Evolutionary conservation across 2,329 filamentous ascomycete genomes (phyloP).

Genomic region (Colletotrichum sp.): DNA sequence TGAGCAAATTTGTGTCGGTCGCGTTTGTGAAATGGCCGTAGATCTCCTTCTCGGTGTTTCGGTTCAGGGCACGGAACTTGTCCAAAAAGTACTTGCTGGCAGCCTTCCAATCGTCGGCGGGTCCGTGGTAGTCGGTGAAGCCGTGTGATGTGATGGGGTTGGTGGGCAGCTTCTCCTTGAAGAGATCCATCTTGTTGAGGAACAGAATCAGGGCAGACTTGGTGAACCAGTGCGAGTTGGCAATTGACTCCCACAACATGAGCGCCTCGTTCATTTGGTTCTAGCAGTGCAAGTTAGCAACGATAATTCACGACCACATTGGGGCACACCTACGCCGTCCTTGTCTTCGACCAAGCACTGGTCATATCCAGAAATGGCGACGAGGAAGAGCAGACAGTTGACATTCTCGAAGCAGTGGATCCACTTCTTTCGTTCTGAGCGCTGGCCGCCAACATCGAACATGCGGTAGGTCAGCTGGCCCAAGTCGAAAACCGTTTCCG

Average conservation of each 20-base stretch:
- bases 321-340: slow-evolving; percentile 74
- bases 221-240: slow-evolving; percentile 86
- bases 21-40: slow-evolving; percentile 69
- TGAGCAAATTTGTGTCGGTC: slow-evolving; percentile 75
- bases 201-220: slow-evolving; percentile 84
- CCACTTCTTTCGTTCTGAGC: slow-evolving; percentile 96
- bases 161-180: slow-evolving; percentile 75
- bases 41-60: slow-evolving; percentile 68
- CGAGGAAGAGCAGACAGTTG: slow-evolving; percentile 89
- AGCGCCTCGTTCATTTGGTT: slow-evolving; percentile 92
- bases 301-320: background rate
- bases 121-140: slow-evolving; percentile 80
- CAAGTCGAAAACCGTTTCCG: slow-evolving; percentile 91
- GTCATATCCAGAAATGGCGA: slow-evolving; percentile 95
- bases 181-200: slow-evolving; percentile 87
- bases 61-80: slow-evolving; percentile 79
- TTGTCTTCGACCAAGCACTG: slow-evolving; percentile 96
- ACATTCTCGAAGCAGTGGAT: slow-evolving; percentile 97
- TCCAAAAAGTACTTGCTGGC: slow-evolving; percentile 83
- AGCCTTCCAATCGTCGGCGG: slow-evolving; percentile 73
- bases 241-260: slow-evolving; percentile 86
- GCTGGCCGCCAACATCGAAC: slow-evolving; percentile 93
- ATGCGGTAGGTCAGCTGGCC: slow-evolving; percentile 94
- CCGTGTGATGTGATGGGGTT: slow-evolving; percentile 76
- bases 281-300: slow-evolving; percentile 44